Conservation (phyloP, 768 basidiomycete genomes). For the Sarcodon sp. region DNA sequence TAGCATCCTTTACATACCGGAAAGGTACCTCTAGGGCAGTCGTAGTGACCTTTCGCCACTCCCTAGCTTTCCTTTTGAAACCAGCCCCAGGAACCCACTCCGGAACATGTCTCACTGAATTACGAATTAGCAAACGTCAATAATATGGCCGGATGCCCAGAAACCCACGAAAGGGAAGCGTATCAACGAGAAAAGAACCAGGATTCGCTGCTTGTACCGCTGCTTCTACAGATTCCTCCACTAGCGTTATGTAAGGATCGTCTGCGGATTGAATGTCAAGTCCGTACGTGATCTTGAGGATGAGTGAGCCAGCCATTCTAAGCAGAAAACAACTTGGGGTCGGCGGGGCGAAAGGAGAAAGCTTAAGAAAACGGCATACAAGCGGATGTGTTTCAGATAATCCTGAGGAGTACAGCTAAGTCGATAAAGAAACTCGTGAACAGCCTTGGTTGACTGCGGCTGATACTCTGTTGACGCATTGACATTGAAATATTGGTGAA, state of each 20-base stretch:
- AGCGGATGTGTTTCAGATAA: conserved; percentile 3
- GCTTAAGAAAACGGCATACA: conserved; percentile 1
- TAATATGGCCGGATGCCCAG: conserved; percentile 1
- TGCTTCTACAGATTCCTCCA: conserved; percentile 23
- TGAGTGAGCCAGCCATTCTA: conserved; percentile 27
- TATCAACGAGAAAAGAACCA: conserved; percentile 33
- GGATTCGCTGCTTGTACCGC: conserved; percentile 23
- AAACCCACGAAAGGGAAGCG: conserved; percentile 10
- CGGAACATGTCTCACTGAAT: conserved; percentile 11
- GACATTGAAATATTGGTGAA: conserved; percentile 5
- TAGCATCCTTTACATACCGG: conserved; percentile 9
- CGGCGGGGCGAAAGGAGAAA: neutral
- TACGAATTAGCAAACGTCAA: neutral
- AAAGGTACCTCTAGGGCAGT: conserved; percentile 11
- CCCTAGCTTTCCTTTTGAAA: conserved; percentile 10
- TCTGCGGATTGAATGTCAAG: conserved; percentile 22
- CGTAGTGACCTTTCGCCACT: conserved; percentile 6
- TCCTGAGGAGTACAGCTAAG: conserved; percentile 1
- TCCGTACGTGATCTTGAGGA: conserved; percentile 34
- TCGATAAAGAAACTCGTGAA: conserved; percentile 3
- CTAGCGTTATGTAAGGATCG: conserved; percentile 31
- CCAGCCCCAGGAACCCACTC: conserved; percentile 15
- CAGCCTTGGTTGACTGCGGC: neutral
- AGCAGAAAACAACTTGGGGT: neutral
- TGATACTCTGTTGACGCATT: conserved; percentile 4